Evolutionary conservation across 2,329 filamentous ascomycete genomes (phyloP).

Genomic region (Beauveria varroae): DNA sequence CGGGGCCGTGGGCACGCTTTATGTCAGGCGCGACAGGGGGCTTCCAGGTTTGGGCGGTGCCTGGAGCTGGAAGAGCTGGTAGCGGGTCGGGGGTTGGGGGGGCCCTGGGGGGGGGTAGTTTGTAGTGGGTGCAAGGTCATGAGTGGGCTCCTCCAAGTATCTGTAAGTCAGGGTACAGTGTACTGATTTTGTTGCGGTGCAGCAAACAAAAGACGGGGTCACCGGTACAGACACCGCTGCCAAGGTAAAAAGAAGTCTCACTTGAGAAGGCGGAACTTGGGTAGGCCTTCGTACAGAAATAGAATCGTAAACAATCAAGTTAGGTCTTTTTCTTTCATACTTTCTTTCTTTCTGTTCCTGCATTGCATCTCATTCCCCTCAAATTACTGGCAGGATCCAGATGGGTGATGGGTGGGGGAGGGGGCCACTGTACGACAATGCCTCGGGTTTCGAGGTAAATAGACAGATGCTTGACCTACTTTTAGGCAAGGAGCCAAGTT

Average conservation of each 20-base stretch:
- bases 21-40: slow-evolving; percentile 7
- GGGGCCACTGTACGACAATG: no score
- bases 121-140: not conserved
- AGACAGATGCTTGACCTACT: no score
- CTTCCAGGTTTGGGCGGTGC: not conserved
- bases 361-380: no score
- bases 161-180: slow-evolving; percentile 1
- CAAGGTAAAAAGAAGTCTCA: not conserved
- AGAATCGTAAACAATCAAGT: not conserved
- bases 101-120: not conserved
- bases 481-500: no score
- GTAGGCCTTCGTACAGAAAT: not conserved
- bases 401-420: no score
- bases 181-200: not conserved
- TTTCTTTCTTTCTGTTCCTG: no score
- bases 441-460: no score
- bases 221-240: not conserved
- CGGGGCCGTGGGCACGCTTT: slow-evolving; percentile 3
- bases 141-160: not conserved
- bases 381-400: no score
- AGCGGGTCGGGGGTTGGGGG: not conserved
- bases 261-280: not conserved
- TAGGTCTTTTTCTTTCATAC: no score
- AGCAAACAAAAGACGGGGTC: not conserved
- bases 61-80: not conserved